A percentile compares a stretch with the other conserved stretches of the same genome.
Conservation (phyloP, 179 eudicot species). For the Silene vulgaris region DNA sequence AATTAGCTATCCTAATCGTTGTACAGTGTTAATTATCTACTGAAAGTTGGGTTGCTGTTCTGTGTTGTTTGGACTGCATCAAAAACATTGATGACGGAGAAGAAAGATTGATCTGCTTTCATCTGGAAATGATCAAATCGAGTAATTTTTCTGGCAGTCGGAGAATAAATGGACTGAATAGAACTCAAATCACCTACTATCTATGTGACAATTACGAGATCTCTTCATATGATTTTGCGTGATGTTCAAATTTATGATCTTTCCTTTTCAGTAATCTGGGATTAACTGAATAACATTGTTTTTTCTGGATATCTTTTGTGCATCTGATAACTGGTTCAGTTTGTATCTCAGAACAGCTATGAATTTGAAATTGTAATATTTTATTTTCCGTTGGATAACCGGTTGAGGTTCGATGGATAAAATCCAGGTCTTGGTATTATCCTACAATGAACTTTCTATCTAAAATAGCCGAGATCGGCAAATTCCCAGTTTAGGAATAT, state of each 20-base stretch:
- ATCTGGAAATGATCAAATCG: not conserved
- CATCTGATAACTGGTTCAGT: not conserved
- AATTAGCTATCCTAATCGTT: not conserved
- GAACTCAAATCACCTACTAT: not conserved
- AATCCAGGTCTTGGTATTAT: not conserved
- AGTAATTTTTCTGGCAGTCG: not conserved
- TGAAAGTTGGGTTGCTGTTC: not conserved
- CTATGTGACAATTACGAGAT: not conserved
- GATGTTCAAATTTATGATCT: not conserved
- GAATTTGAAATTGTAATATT: not conserved
- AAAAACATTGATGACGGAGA: not conserved
- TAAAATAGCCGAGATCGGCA: not conserved
- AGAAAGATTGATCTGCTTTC: not conserved
- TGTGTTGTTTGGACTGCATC: not conserved
- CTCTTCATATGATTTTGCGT: not conserved
- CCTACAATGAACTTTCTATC: not conserved
- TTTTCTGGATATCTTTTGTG: not conserved
- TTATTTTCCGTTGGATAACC: not conserved
- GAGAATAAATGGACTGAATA: not conserved
- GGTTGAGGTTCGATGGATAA: not conserved
- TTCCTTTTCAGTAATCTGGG: conserved; percentile 1
- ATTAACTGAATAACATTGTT: not conserved
- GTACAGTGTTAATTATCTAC: not conserved
- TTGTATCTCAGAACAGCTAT: not conserved
- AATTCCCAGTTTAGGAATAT: not conserved